Percentiles rank a stretch among this genome's conserved stretches.
Evolutionary conservation across 2,329 filamentous ascomycete genomes (phyloP).

Genomic region (Aspergillus ochraceoroseus): DNA sequence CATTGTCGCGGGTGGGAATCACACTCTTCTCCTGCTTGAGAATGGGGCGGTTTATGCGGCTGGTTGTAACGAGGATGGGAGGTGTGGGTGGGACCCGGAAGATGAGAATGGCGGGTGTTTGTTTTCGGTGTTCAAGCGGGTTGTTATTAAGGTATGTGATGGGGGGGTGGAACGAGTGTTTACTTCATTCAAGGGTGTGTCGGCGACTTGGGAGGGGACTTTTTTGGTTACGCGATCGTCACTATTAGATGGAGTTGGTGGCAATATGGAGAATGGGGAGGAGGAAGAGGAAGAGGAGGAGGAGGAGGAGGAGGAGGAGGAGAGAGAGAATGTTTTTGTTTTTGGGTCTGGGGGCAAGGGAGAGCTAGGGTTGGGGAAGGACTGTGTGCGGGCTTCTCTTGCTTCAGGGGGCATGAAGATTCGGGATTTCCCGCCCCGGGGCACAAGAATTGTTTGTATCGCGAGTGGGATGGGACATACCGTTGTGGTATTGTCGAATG

Average conservation of each 20-base stretch:
- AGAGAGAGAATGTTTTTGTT: slow-evolving; percentile 49
- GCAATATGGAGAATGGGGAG: slow-evolving; percentile 40
- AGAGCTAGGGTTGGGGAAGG: slow-evolving; percentile 61
- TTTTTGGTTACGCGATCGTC: slow-evolving; percentile 52
- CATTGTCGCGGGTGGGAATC: slow-evolving; percentile 71
- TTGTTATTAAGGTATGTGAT: slow-evolving; percentile 25
- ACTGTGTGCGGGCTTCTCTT: slow-evolving; percentile 22
- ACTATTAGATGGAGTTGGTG: too few relatives aligned
- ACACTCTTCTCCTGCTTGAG: slow-evolving; percentile 67
- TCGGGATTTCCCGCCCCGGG: slow-evolving; percentile 59
- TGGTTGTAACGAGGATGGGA: slow-evolving; percentile 54
- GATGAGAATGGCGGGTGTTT: not conserved
- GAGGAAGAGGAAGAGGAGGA: slow-evolving; percentile 32
- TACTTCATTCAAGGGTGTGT: slow-evolving; percentile 47
- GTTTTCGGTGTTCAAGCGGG: slow-evolving; percentile 26
- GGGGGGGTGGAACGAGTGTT: slow-evolving; percentile 8
- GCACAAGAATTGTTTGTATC: slow-evolving; percentile 58
- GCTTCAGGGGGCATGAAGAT: slow-evolving; percentile 48
- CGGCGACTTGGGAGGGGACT: slow-evolving; percentile 75
- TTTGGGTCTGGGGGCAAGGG: slow-evolving; percentile 66
- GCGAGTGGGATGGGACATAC: slow-evolving; percentile 73
- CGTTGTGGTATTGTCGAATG: slow-evolving; percentile 66
- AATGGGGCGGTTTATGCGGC: slow-evolving; percentile 59
- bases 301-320: slow-evolving; percentile 40
- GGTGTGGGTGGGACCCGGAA: slow-evolving; percentile 34